A percentile compares a stretch with the other conserved stretches of the same genome.
Conservation (phyloP, 2,329 filamentous ascomycete species). For the Diplodia corticola region DNA sequence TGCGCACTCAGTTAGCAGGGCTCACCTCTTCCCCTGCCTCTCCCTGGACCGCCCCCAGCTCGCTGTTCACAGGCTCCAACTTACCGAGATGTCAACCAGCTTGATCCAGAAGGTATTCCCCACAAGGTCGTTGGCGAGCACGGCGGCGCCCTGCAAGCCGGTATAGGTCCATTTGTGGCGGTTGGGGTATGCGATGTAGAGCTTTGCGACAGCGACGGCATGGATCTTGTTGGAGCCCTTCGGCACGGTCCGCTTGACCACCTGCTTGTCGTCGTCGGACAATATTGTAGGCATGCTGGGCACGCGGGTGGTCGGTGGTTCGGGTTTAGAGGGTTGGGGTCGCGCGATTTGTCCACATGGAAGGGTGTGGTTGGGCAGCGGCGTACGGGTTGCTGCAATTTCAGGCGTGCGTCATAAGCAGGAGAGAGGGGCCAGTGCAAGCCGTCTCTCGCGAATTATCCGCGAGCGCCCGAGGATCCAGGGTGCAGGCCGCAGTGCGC, state of each 20-base stretch:
- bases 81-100: conserved; percentile 91
- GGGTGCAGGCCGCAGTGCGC: conserved; percentile 1
- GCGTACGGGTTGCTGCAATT: conserved; percentile 16
- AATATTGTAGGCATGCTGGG: conserved; percentile 64
- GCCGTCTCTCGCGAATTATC: conserved; percentile 8
- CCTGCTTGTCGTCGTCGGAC: conserved; percentile 92
- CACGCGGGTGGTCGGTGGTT: conserved; percentile 12
- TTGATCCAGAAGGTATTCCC: conserved; percentile 98
- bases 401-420: conserved; percentile 22
- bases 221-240: conserved; percentile 97
- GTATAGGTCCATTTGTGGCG: conserved; percentile 88
- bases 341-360: conserved; percentile 12
- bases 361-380: conserved; percentile 21
- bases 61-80: conserved; percentile 37
- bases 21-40: neutral
- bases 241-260: conserved; percentile 89
- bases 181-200: conserved; percentile 91
- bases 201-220: conserved; percentile 85
- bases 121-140: conserved; percentile 89
- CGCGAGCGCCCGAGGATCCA: conserved; percentile 5
- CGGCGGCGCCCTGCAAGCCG: conserved; percentile 85
- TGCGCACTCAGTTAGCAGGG: conserved; percentile 40
- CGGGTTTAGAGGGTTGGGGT: conserved; percentile 3
- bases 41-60: conserved; percentile 24
- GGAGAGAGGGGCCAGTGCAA: conserved; percentile 20